phyloP scores from a whole-genome alignment of 2,329 filamentous ascomycete genomes.

The Penicillium brasilianum region DNA sequence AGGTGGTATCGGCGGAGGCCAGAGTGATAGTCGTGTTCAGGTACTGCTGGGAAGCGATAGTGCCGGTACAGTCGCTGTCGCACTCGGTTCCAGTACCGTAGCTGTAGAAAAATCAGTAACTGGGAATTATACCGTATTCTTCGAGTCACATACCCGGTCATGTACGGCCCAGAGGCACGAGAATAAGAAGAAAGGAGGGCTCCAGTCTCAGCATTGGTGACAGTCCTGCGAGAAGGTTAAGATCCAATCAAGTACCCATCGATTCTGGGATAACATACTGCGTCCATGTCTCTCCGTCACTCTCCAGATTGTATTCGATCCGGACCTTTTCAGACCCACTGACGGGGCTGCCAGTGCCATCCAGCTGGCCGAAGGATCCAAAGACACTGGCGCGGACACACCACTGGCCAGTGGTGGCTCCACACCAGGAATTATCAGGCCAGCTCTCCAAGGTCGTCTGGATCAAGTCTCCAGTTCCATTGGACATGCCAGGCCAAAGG shows the following conservation, averaged over 20 bases:
- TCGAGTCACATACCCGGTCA: background rate
- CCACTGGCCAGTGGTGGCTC: constrained; percentile 47
- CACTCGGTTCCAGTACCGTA: constrained; percentile 50
- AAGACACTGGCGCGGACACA: constrained; percentile 51
- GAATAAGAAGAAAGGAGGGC: constrained; percentile 42
- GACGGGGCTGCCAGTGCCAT: constrained; percentile 28
- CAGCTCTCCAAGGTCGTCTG: constrained; percentile 51
- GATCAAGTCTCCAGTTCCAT: constrained; percentile 51
- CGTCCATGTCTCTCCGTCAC: constrained; percentile 37
- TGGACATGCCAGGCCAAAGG: constrained; percentile 54
- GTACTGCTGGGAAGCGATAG: constrained; percentile 47
- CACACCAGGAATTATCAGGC: constrained; percentile 50
- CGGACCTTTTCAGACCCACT: constrained; percentile 39
- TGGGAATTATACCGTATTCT: background rate
- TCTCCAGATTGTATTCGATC: constrained; percentile 34
- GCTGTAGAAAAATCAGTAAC: background rate
- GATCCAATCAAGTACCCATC: background rate
- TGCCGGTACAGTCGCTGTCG: constrained; percentile 44
- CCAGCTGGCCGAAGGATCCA: constrained; percentile 49
- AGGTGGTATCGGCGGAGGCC: constrained; percentile 35
- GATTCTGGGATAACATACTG: constrained; percentile 26
- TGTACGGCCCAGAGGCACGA: constrained; percentile 29
- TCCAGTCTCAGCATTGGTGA: constrained; percentile 46
- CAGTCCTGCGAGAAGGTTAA: background rate
- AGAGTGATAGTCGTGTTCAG: constrained; percentile 49